phyloP scores from a whole-genome alignment of 345 rosid species.

The thale cress (Arabidopsis thaliana) region DNA sequence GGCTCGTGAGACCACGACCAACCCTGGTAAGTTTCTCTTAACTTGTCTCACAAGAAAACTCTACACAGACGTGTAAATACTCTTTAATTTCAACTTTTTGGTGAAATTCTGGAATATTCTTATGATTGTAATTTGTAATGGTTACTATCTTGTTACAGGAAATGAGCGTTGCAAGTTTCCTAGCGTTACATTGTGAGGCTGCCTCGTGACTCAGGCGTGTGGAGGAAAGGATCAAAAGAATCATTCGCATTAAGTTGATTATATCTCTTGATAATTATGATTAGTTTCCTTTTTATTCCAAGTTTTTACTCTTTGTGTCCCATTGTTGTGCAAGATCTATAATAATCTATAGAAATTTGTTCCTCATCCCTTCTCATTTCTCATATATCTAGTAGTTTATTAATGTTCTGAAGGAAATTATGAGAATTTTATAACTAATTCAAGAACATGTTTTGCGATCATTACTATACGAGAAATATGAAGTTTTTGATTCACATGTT shows the following conservation, averaged over 20 bases:
- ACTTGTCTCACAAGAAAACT: constrained; percentile 7
- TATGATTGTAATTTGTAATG: background rate
- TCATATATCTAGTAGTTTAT: constrained; percentile 16
- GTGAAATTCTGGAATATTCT: background rate
- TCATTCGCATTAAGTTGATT: constrained; percentile 20
- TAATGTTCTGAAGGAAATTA: background rate
- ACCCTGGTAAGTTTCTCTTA: constrained; percentile 65
- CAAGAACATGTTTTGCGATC: background rate
- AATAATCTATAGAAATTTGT: constrained; percentile 14
- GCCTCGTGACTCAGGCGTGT: background rate
- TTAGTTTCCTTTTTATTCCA: background rate
- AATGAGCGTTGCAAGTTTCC: constrained; percentile 44
- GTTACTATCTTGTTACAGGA: constrained; percentile 23
- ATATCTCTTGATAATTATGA: constrained; percentile 11
- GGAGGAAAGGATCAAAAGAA: constrained; percentile 24
- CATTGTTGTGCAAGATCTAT: constrained; percentile 5
- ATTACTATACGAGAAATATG: background rate
- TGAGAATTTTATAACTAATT: background rate
- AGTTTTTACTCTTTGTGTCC: constrained; percentile 8
- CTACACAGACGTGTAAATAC: constrained; percentile 5
- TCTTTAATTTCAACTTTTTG: background rate
- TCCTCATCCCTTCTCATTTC: background rate
- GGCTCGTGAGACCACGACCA: constrained; percentile 57
- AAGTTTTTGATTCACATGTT: background rate
- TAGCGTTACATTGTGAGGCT: constrained; percentile 39